Evolutionary conservation across 768 basidiomycete species (phyloP), one percentile per base, ranked within the genome.

Genomic region (Pholiota conissans): DNA sequence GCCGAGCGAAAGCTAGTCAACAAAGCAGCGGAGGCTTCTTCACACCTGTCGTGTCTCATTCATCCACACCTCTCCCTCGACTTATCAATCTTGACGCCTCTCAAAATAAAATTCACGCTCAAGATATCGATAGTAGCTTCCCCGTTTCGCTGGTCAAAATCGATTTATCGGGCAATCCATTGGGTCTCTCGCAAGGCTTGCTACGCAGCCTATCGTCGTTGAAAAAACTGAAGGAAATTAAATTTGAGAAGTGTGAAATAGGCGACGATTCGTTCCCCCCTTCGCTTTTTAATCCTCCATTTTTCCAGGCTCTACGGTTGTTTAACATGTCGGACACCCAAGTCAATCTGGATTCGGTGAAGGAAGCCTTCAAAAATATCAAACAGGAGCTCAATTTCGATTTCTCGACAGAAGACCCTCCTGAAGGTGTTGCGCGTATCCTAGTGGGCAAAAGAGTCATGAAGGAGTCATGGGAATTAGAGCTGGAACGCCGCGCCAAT

Each of bases 391-490:
- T 90, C 16, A 77, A 74, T 50, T 86, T 82, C 57, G 83, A 89
- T 56, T 64, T 78, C 27, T 82, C 84, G 0, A 71, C 73, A 14
- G 82, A 84, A 29, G 80, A 83, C 39, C 82, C 83, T 7, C 74
- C 76, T 3, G 74, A 75, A 35, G 86, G 85, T 16, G 74, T 80
- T 0, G 65, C 82, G 2, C 78, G 79, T 48, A 73, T 93, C 18
- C 74, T 85, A 16, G 76, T 91, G 2, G 92, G 91, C 14, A 91
- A 90, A 73, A 79, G 78, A 61, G 74, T 90, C 24, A 65, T 89
- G 56, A 85, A 84, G 66, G 91, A 93, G 69, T 70, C 81, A 29
- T 93, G 91, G 91, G 92, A 93, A 67, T 61, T 93, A 11, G 90
- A 90, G 66, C 74, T 84, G 16, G 91, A 93, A 64, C 73, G 76